Conservation (phyloP, 345 rosid genomes). For the Hypericum androsaemum region DNA sequence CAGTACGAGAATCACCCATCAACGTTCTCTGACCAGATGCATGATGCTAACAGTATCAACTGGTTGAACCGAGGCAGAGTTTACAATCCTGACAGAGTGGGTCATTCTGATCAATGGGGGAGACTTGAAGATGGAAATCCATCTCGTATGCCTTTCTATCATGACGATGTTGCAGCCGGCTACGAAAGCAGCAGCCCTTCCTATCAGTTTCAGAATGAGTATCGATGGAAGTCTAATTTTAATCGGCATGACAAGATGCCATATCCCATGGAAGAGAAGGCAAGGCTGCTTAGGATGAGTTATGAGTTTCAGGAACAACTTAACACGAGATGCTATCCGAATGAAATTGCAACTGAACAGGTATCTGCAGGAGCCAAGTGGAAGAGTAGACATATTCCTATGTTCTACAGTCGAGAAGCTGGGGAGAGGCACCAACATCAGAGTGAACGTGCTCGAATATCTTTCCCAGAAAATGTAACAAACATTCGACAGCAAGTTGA, state of each 20-base stretch:
- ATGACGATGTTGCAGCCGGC: slow-evolving; percentile 20
- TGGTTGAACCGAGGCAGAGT: slow-evolving; percentile 27
- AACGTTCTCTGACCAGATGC: slow-evolving; percentile 20
- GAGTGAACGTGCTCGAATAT: no score
- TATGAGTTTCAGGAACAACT: slow-evolving; percentile 51
- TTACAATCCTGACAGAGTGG: slow-evolving; percentile 26
- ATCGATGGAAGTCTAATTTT: slow-evolving; percentile 22
- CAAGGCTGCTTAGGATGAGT: slow-evolving; percentile 41
- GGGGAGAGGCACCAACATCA: neutral
- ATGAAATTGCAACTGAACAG: slow-evolving; percentile 10
- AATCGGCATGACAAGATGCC: slow-evolving; percentile 30
- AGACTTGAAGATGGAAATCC: slow-evolving; percentile 34
- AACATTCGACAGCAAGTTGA: slow-evolving; percentile 5
- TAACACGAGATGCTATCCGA: slow-evolving; percentile 23
- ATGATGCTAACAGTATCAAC: slow-evolving; percentile 17
- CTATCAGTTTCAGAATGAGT: slow-evolving; percentile 32
- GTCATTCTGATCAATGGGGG: slow-evolving; percentile 24
- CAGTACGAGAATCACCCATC: slow-evolving; percentile 23
- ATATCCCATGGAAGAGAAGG: slow-evolving; percentile 34
- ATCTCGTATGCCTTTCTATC: slow-evolving; percentile 28
- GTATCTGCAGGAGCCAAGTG: slow-evolving; percentile 3
- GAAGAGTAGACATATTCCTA: slow-evolving; percentile 19
- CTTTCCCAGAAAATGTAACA: no score
- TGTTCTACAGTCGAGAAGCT: slow-evolving; percentile 17
- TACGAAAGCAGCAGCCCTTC: slow-evolving; percentile 30